Evolutionary conservation across 495 filamentous ascomycete genomes (phyloP).

Genomic region (Melanomma pulvis-pyrius): DNA sequence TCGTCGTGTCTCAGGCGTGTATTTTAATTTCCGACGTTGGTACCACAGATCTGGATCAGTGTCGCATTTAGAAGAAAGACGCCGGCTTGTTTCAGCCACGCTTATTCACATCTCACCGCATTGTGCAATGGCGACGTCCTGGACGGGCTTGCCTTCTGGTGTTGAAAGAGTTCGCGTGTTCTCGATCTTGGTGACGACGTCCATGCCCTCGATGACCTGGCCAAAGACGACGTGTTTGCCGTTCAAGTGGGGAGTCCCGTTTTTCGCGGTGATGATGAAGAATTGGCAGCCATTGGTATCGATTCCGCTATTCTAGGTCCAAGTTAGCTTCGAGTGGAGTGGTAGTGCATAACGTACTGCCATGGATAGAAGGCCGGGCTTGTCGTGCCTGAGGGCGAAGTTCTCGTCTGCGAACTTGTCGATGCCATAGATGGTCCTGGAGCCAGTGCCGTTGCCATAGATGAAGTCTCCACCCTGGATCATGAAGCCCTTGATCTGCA

Average conservation of each 20-base stretch:
- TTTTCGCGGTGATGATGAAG: conserved; percentile 86
- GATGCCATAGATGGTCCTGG: conserved; percentile 41
- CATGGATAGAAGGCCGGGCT: conserved; percentile 84
- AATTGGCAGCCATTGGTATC: conserved; percentile 97
- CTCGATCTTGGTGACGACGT: conserved; percentile 87
- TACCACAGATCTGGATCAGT: conserved; percentile 16
- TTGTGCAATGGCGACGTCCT: conserved; percentile 82
- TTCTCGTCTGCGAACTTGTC: conserved; percentile 81
- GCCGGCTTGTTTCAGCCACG: conserved; percentile 1
- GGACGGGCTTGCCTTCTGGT: conserved; percentile 75
- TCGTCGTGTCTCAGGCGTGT: neutral
- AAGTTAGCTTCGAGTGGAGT: neutral
- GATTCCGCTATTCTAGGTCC: conserved; percentile 77
- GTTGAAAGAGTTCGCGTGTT: conserved; percentile 69
- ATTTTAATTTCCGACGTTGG: neutral
- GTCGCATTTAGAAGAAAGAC: neutral
- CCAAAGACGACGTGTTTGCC: conserved; percentile 96
- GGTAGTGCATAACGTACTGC: conserved; percentile 64
- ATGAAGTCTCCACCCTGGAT: conserved; percentile 96
- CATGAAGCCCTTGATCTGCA: conserved; percentile 95
- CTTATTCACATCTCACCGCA: conserved; percentile 64
- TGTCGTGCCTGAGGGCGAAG: conserved; percentile 76
- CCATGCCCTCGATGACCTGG: conserved; percentile 85
- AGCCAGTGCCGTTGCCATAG: conserved; percentile 89
- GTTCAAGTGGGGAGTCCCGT: conserved; percentile 78